phyloP scores from a whole-genome alignment of 257 asterid species.

The Solanum paucissectum region DNA sequence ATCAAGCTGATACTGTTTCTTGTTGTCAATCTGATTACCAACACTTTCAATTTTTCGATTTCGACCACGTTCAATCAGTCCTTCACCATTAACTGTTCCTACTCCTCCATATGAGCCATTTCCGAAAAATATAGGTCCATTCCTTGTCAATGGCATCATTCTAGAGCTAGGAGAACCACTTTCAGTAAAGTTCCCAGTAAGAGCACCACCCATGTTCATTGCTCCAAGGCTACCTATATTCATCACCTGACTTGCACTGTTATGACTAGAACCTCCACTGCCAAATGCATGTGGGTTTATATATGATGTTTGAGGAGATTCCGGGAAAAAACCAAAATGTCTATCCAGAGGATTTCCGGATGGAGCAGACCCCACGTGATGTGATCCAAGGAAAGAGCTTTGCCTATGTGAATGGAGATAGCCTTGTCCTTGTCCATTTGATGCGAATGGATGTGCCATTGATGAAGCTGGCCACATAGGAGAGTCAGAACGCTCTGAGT shows the following conservation, averaged over 20 bases:
- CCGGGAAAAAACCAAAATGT: slow-evolving; percentile 75
- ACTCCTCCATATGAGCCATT: slow-evolving; percentile 62
- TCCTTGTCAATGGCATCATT: slow-evolving; percentile 59
- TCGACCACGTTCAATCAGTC: slow-evolving; percentile 57
- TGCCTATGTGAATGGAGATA: slow-evolving; percentile 45
- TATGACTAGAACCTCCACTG: slow-evolving; percentile 34
- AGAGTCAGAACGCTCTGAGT: slow-evolving; percentile 40
- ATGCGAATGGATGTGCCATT: slow-evolving; percentile 33
- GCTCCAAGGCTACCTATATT: slow-evolving; percentile 39
- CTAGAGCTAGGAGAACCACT: slow-evolving; percentile 65
- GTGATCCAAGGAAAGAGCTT: slow-evolving; percentile 42
- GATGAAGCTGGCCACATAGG: slow-evolving; percentile 48
- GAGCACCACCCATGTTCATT: slow-evolving; percentile 55
- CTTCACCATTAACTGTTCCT: slow-evolving; percentile 41
- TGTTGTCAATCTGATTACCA: slow-evolving; percentile 65
- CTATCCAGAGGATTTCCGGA: slow-evolving; percentile 65
- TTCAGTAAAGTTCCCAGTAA: slow-evolving; percentile 56
- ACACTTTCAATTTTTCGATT: slow-evolving; percentile 58
- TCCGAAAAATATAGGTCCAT: slow-evolving; percentile 50
- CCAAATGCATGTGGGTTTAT: slow-evolving; percentile 45
- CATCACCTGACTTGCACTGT: slow-evolving; percentile 35
- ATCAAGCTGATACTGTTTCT: slow-evolving; percentile 86
- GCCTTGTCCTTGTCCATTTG: slow-evolving; percentile 44
- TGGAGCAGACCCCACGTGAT: slow-evolving; percentile 94
- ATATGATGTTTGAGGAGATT: slow-evolving; percentile 70